Percentiles rank a stretch among this genome's conserved stretches.
phyloP scores from a whole-genome alignment of 1,139 yeast genomes.

The Hemisphaericaspora xylanilytica region DNA sequence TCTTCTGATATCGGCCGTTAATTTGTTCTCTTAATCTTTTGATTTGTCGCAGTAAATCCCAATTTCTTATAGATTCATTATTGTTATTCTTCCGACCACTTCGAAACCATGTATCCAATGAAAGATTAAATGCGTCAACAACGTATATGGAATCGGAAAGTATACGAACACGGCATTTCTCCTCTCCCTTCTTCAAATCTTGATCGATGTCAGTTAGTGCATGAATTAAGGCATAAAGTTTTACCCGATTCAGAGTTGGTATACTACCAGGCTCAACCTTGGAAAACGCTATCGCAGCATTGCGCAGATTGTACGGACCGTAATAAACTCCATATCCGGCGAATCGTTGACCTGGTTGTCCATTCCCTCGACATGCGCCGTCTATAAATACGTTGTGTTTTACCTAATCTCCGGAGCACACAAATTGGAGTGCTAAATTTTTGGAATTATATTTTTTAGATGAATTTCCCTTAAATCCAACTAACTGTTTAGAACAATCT shows the following conservation, averaged over 20 bases:
- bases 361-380: conserved; percentile 65
- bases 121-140: conserved; percentile 43
- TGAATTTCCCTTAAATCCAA: too few relatives aligned
- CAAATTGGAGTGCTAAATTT: too few relatives aligned
- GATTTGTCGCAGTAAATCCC: conserved; percentile 44
- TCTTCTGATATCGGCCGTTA: conserved; percentile 21
- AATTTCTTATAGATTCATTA: too few relatives aligned
- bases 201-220: conserved; percentile 47
- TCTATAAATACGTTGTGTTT: conserved; percentile 63
- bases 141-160: conserved; percentile 61
- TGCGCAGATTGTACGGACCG: conserved; percentile 53
- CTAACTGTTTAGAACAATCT: too few relatives aligned
- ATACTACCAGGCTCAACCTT: conserved; percentile 20
- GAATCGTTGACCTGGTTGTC: conserved; percentile 41
- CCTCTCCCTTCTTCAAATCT: conserved; percentile 14
- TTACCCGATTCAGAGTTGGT: conserved; percentile 83
- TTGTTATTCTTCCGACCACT: conserved; percentile 56
- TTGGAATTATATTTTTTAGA: too few relatives aligned
- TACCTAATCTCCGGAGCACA: too few relatives aligned
- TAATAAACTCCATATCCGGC: conserved; percentile 73
- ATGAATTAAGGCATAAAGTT: conserved; percentile 59
- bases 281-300: conserved; percentile 48
- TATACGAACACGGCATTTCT: conserved; percentile 27
- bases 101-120: conserved; percentile 52
- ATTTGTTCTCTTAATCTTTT: conserved; percentile 26